These are phyloP conservation scores for Yamadazyma buinensis DNA, from an alignment of 1,139 yeast genomes.

Conservation along the genomic window DNA sequence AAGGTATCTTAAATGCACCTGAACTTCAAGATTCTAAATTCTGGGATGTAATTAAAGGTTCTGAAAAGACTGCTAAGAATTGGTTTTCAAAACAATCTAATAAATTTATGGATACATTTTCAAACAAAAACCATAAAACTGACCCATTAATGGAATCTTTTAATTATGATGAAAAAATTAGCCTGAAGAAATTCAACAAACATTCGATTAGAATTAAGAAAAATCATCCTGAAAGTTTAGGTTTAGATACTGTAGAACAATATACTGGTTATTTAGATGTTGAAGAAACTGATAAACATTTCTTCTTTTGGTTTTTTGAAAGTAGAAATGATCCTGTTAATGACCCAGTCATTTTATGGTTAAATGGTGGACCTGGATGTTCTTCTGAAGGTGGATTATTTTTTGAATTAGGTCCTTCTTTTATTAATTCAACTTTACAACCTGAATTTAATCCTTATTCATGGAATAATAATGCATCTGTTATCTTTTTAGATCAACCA, in stretches of 20 bases:
- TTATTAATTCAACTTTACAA: conserved; percentile 55
- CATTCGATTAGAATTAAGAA: conserved; percentile 9
- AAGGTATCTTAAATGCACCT: no score
- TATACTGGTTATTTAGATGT: conserved; percentile 59
- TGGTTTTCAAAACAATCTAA: no score
- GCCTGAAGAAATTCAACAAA: conserved; percentile 21
- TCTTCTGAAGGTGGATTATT: conserved; percentile 73
- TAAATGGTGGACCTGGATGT: conserved; percentile 24
- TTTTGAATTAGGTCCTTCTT: conserved; percentile 82
- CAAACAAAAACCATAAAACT: no score
- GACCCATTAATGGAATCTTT: no score
- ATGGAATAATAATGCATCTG: conserved; percentile 84
- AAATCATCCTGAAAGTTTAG: conserved; percentile 18
- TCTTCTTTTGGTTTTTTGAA: conserved; percentile 83
- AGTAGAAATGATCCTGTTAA: conserved; percentile 78
- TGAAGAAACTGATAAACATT: conserved; percentile 53
- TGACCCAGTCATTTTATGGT: conserved; percentile 75
- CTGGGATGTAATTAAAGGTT: no score
- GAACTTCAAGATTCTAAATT: no score
- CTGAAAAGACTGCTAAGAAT: no score
- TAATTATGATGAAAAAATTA: conserved; percentile 30
- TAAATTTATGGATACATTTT: no score
- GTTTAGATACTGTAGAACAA: conserved; percentile 54
- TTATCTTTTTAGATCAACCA: conserved; percentile 87
- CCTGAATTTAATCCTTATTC: conserved; percentile 71